Evolutionary conservation across 2,329 filamentous ascomycete species (phyloP).

Genomic region (Cladophialophora yegresii): DNA sequence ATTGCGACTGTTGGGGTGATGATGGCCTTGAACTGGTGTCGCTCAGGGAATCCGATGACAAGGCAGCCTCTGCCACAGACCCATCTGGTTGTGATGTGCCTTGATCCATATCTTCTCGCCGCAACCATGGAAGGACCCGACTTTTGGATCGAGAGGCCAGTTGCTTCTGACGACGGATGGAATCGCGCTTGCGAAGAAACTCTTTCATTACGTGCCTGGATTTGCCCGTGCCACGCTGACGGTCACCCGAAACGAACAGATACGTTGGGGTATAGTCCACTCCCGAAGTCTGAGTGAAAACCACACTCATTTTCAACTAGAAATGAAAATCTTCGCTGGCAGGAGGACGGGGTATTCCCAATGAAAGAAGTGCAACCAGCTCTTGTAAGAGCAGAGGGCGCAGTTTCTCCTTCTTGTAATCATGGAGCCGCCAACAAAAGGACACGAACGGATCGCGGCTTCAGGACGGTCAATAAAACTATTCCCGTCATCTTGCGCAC

Average conservation of each 20-base stretch:
- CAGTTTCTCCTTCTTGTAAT: conserved; percentile 13
- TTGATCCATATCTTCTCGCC: conserved; percentile 24
- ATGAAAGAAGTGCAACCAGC: neutral
- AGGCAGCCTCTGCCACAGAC: conserved; percentile 1
- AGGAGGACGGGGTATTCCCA: neutral
- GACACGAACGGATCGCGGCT: conserved; percentile 5
- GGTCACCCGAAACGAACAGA: conserved; percentile 20
- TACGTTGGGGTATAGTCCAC: conserved; percentile 21
- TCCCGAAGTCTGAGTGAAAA: conserved; percentile 11
- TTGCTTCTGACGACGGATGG: conserved; percentile 23
- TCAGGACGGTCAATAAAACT: neutral
- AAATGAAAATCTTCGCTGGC: neutral
- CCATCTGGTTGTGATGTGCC: neutral
- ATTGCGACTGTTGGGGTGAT: conserved; percentile 17
- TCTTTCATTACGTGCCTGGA: conserved; percentile 27
- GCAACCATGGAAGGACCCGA: conserved; percentile 25
- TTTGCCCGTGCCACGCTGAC: conserved; percentile 19
- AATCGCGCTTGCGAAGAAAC: conserved; percentile 23
- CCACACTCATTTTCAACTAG: conserved; percentile 15
- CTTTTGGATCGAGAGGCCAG: conserved; percentile 20
- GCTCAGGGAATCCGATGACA: conserved; percentile 9
- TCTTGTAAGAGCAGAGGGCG: neutral
- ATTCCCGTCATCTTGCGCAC: conserved; percentile 12
- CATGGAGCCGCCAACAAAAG: conserved; percentile 1
- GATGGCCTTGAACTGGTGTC: conserved; percentile 14